Evolutionary conservation across 106 monocot species (phyloP).

Genomic region (Dendrobium huoshanense): DNA sequence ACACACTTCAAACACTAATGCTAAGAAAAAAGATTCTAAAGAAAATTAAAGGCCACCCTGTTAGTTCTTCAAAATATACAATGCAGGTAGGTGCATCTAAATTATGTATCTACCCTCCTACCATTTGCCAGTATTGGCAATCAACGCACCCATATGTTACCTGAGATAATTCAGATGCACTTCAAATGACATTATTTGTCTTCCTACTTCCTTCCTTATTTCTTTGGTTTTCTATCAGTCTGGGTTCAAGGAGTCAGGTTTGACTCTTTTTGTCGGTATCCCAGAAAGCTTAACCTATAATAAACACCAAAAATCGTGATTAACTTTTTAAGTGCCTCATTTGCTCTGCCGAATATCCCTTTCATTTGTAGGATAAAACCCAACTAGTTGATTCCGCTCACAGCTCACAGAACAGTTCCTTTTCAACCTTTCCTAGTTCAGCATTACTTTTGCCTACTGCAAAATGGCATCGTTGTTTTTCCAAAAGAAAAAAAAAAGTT

Average conservation of each 20-base stretch:
- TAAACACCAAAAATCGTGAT: background rate
- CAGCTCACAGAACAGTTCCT: background rate
- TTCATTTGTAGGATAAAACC: background rate
- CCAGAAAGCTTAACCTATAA: background rate
- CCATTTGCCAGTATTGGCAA: background rate
- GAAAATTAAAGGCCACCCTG: background rate
- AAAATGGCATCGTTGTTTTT: background rate
- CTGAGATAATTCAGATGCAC: background rate
- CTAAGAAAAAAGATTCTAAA: background rate
- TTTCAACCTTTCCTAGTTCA: background rate
- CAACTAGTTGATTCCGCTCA: background rate
- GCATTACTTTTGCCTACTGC: background rate
- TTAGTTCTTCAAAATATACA: background rate
- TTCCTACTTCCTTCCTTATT: background rate
- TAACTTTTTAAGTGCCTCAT: background rate
- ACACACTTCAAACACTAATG: background rate
- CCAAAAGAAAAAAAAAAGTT: background rate
- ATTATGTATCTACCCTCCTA: background rate
- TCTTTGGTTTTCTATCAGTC: background rate
- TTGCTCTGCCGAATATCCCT: background rate
- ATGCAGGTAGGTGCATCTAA: background rate
- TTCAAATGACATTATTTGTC: background rate
- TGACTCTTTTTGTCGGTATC: background rate
- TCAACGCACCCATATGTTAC: background rate
- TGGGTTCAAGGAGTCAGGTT: background rate